Conservation (phyloP, 257 asterid species). For the Solanum chilense region DNA sequence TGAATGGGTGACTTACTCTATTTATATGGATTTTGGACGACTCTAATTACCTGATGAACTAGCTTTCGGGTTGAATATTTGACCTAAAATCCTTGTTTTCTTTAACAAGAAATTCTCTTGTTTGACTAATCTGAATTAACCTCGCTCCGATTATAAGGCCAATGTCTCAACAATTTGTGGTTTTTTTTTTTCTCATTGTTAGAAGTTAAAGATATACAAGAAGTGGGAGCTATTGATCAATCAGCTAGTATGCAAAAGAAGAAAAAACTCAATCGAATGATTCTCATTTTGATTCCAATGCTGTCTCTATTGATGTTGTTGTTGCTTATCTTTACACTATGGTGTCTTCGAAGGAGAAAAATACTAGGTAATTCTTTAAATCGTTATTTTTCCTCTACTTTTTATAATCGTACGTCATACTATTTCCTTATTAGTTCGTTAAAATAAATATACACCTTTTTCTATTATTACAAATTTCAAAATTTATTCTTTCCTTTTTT, state of each 20-base stretch:
- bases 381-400: neutral
- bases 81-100: neutral
- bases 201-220: neutral
- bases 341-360: neutral
- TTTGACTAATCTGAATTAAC: neutral
- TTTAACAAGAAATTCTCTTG: neutral
- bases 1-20: neutral
- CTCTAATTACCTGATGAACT: neutral
- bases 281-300: neutral
- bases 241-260: neutral
- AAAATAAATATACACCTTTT: neutral
- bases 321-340: neutral
- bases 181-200: neutral
- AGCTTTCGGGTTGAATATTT: neutral
- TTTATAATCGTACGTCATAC: neutral
- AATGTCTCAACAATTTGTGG: neutral
- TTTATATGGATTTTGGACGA: neutral
- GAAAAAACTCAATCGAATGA: neutral
- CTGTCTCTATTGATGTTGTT: neutral
- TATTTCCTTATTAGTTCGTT: neutral
- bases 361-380: neutral
- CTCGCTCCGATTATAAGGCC: neutral
- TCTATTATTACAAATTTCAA: neutral
- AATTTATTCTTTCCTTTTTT: neutral
- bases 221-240: neutral